Percentiles rank a stretch among this genome's conserved stretches.
phyloP scores from a whole-genome alignment of 441 rosid species.

The Raphanus hybrid region DNA sequence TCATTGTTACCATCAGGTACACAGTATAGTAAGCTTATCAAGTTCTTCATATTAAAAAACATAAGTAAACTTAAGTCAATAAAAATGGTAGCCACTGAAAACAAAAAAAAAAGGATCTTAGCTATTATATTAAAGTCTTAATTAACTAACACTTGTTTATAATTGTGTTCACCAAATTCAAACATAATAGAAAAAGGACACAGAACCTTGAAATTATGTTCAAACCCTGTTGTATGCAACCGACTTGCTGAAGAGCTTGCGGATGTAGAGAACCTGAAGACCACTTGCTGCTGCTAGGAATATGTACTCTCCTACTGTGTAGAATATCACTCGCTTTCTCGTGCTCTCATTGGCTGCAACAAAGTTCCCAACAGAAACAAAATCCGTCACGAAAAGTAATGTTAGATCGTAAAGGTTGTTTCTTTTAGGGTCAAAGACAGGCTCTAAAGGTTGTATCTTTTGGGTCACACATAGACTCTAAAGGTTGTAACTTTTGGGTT shows the following conservation, averaged over 20 bases:
- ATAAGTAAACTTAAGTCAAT: too few relatives aligned
- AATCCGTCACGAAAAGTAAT: too few relatives aligned
- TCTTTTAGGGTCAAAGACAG: too few relatives aligned
- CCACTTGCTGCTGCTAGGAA: constrained; percentile 72
- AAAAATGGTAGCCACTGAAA: too few relatives aligned
- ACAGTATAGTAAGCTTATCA: too few relatives aligned
- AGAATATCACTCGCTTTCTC: too few relatives aligned
- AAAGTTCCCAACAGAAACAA: too few relatives aligned
- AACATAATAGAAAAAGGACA: neutral
- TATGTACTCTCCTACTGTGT: constrained; percentile 80
- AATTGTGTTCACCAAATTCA: constrained; percentile 17
- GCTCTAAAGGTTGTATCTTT: neutral
- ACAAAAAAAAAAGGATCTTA: neutral
- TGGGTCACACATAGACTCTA: neutral
- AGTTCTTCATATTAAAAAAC: too few relatives aligned
- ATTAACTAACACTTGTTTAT: constrained; percentile 22
- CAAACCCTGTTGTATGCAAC: constrained; percentile 90
- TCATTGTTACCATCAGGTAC: too few relatives aligned
- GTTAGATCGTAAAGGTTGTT: too few relatives aligned
- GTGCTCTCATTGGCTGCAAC: too few relatives aligned
- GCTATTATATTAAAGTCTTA: constrained; percentile 22
- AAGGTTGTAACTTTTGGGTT: neutral
- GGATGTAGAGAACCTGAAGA: constrained; percentile 82
- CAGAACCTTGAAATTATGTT: constrained; percentile 9
- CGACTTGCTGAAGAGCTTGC: constrained; percentile 94